Evolutionary conservation across 2,329 filamentous ascomycete genomes (phyloP), one percentile per base, ranked within the genome.

Genomic region (Cucurbitaria berberidis): DNA sequence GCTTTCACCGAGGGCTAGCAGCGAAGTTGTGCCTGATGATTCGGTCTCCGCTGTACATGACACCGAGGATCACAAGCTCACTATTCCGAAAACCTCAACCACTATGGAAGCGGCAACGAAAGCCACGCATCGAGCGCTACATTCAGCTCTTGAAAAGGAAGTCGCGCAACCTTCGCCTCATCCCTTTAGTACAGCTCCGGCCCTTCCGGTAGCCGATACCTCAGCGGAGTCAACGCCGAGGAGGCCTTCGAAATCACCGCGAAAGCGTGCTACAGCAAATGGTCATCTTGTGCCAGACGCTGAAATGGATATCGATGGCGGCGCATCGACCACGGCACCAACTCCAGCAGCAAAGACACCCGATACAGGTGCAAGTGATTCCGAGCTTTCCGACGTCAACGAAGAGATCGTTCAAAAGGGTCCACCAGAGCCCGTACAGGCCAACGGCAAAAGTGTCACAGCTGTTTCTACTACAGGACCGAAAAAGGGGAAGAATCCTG

Each of bases 331-430:
- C 16, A 59, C 62, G 29, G 68, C 59, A 16, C 59, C 64, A 5
- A 69, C 70, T 18, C 66, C 69, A 7, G 59, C 59, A 16, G 62
- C 54, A 11, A 68, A 68, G 41, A 65, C 67, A 22, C 68, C 70
- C 24, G 65, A 69, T 22, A 62, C 60, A 40, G 69, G 54, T 35
- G 63, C 51, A 8, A 73, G 67, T 40, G 72, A 74, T 55, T 74
- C 72, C 35, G 73, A 73, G 38, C 63, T 75, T 5, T 74, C 71
- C 4, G 73, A 75, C 9, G 70, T 74, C 39, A 72, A 75, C 29
- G 73, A 75, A 55, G 72, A 74, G 30, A 74, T 75, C 32, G 66
- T 74, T 13, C 66, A 72, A 40, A 70, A 70, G 43, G 69, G 67
- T 1, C 68, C 70, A 8, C 70, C 72, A 22, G 67, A 70, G 42